Conservation (phyloP, 2,329 filamentous ascomycete species). For the Tolypocladium album region DNA sequence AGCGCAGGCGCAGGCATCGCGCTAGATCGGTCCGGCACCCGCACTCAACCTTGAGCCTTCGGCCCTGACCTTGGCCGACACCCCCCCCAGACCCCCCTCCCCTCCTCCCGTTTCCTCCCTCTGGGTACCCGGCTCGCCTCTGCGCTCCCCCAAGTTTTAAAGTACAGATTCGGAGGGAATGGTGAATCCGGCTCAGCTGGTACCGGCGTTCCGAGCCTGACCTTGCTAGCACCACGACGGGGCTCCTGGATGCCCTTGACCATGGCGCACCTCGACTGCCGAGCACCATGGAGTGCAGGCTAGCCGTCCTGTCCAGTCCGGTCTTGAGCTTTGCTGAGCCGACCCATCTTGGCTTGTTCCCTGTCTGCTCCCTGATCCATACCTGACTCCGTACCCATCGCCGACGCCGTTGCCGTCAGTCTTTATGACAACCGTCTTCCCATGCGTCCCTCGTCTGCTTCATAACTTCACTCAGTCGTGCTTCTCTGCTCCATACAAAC, state of each 20-base stretch:
- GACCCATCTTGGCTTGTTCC: neutral
- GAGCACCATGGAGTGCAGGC: neutral
- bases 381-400: slow-evolving; percentile 1
- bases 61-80: neutral
- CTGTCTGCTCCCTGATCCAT: neutral
- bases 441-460: neutral
- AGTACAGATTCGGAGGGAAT: neutral
- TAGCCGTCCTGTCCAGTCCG: neutral
- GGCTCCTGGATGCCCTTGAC: neutral
- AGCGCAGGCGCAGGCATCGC: neutral
- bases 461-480: neutral
- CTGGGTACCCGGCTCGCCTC: neutral
- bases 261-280: neutral
- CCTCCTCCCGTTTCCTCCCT: neutral
- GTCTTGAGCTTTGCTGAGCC: neutral
- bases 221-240: slow-evolving; percentile 10
- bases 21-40: neutral
- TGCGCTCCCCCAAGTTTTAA: neutral
- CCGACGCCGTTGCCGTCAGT: neutral
- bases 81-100: neutral
- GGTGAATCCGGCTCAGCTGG: slow-evolving; percentile 5
- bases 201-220: slow-evolving; percentile 7
- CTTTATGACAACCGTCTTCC: slow-evolving; percentile 1
- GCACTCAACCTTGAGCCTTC: slow-evolving; percentile 1
- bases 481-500: neutral